Evolutionary conservation across 768 basidiomycete species (phyloP).

Genomic region (Lentinula raphanica): DNA sequence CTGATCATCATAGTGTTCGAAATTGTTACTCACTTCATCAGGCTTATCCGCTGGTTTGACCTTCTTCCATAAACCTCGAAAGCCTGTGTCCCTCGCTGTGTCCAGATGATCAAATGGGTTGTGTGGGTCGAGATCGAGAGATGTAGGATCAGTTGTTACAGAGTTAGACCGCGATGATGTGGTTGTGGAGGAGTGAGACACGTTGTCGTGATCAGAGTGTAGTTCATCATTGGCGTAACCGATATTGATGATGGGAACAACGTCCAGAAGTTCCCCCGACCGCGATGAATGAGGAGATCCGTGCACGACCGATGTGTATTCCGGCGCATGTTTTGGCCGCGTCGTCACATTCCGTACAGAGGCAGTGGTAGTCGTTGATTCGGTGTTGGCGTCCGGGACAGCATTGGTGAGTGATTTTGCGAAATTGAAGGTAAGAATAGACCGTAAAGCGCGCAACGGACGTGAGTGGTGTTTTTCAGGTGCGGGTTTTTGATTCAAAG

Average conservation of each 20-base stretch:
- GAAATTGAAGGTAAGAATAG: not conserved
- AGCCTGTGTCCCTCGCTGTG: conserved; percentile 43
- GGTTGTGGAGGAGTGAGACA: not conserved
- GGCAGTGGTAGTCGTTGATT: not conserved
- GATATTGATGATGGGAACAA: not conserved
- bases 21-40: conserved; percentile 50
- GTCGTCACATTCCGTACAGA: not conserved
- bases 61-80: conserved; percentile 73
- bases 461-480: not conserved
- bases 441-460: not conserved
- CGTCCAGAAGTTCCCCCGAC: not conserved
- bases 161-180: not conserved
- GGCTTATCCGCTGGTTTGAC: conserved; percentile 79
- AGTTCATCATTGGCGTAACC: too few relatives aligned
- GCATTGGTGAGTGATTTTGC: not conserved
- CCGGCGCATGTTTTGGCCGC: not conserved
- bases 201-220: not conserved
- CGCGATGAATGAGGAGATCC: not conserved
- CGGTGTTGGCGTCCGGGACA: not conserved
- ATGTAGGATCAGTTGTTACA: not conserved
- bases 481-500: not conserved
- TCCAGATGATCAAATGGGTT: not conserved
- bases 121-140: not conserved
- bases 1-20: not conserved
- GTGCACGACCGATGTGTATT: not conserved